phyloP scores from a whole-genome alignment of 495 filamentous ascomycete species.

The Monascus purpureus region DNA sequence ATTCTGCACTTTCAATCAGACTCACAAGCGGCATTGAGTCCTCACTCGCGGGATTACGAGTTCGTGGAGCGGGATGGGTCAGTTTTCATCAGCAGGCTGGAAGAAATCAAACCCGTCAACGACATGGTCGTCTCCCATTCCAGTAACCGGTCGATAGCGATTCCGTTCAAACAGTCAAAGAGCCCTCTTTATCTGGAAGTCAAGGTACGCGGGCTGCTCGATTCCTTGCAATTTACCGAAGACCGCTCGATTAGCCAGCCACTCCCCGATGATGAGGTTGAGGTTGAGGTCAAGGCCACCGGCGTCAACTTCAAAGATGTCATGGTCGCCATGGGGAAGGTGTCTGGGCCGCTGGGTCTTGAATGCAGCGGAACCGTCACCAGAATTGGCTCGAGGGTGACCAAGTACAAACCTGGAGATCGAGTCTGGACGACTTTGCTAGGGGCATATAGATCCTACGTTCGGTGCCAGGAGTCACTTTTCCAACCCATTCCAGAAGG shows the following conservation, averaged over 20 bases:
- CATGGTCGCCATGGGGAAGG: constrained; percentile 8
- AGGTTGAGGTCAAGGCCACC: constrained; percentile 13
- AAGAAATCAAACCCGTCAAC: too few relatives aligned
- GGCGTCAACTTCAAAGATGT: constrained; percentile 36
- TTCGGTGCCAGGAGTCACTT: constrained; percentile 5
- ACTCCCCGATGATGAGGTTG: constrained; percentile 8
- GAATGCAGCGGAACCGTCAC: not conserved
- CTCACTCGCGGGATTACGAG: too few relatives aligned
- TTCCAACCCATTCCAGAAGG: constrained; percentile 17
- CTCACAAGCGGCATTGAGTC: too few relatives aligned
- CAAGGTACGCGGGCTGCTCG: constrained; percentile 10
- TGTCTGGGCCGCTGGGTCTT: constrained; percentile 2
- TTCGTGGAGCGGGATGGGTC: too few relatives aligned
- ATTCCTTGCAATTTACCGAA: constrained; percentile 9
- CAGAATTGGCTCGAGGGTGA: not conserved
- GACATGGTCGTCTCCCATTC: too few relatives aligned
- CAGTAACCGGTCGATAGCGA: too few relatives aligned
- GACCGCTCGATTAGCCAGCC: not conserved
- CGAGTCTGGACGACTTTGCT: not conserved
- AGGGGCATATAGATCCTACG: constrained; percentile 2
- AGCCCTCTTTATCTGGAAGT: too few relatives aligned
- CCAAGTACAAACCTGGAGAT: not conserved
- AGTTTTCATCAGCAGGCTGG: too few relatives aligned
- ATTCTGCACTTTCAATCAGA: too few relatives aligned
- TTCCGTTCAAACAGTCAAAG: too few relatives aligned